Evolutionary conservation across 208 protist species (phyloP).

Genomic region (Trypanosomatidae sp.): DNA sequence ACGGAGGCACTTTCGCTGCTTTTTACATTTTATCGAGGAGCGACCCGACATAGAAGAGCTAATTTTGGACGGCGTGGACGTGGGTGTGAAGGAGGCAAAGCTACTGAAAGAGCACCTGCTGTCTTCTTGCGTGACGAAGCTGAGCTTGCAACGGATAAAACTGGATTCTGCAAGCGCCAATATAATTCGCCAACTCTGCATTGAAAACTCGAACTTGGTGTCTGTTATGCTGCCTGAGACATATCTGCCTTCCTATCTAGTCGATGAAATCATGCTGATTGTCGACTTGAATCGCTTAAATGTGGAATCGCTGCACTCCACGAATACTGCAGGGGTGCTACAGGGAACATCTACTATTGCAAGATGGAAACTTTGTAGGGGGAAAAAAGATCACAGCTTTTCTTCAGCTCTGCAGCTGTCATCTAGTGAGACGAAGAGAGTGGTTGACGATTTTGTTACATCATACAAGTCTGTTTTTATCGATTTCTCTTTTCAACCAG

Average conservation of each 20-base stretch:
- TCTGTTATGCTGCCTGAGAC: conserved; percentile 34
- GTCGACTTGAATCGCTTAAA: conserved; percentile 48
- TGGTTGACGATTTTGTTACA: conserved; percentile 21
- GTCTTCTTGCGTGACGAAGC: conserved; percentile 31
- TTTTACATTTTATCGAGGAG: conserved; percentile 38
- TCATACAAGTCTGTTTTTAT: conserved; percentile 13
- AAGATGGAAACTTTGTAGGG: conserved; percentile 18
- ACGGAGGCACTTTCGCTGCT: conserved; percentile 34
- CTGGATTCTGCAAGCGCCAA: conserved; percentile 26
- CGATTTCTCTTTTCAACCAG: conserved; percentile 10
- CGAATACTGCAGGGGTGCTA: not conserved
- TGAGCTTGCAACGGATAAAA: conserved; percentile 45
- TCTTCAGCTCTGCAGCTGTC: not conserved
- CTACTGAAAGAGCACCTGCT: conserved; percentile 34
- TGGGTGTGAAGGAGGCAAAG: conserved; percentile 30
- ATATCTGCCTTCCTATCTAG: conserved; percentile 31
- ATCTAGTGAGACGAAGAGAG: not conserved
- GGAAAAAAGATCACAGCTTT: not conserved
- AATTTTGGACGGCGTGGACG: conserved; percentile 40
- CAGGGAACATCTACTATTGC: conserved; percentile 8
- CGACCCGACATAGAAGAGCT: conserved; percentile 53
- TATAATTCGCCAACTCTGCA: conserved; percentile 40
- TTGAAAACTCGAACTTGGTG: conserved; percentile 32
- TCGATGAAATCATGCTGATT: conserved; percentile 37
- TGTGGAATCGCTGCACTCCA: conserved; percentile 9